These are phyloP conservation scores for Petunia hybrid DNA, from an alignment of 305 asterid genomes.

Conservation along the genomic window DNA sequence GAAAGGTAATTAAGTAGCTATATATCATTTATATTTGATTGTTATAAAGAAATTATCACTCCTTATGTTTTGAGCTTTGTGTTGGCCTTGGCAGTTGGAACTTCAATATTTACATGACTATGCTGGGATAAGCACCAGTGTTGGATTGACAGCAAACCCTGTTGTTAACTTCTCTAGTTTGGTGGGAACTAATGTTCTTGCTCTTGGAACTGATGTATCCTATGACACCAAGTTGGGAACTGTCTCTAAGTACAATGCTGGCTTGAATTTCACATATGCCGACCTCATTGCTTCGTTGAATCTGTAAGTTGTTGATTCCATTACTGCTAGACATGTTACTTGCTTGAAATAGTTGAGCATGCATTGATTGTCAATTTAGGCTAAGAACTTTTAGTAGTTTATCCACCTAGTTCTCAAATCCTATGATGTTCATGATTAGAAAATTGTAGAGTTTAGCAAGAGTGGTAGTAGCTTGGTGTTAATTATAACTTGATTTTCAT, in stretches of 20 bases:
- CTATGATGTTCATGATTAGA: too few relatives aligned
- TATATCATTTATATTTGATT: neutral
- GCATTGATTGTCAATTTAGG: too few relatives aligned
- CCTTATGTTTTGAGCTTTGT: neutral
- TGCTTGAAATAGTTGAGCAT: too few relatives aligned
- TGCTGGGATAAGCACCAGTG: slow-evolving; percentile 51
- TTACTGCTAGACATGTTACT: too few relatives aligned
- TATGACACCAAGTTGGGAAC: slow-evolving; percentile 60
- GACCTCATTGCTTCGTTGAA: slow-evolving; percentile 62
- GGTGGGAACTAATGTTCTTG: slow-evolving; percentile 46
- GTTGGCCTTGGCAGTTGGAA: slow-evolving; percentile 49
- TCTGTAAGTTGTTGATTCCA: slow-evolving; percentile 46
- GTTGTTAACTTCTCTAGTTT: slow-evolving; percentile 54
- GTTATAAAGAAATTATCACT: neutral
- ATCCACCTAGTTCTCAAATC: too few relatives aligned
- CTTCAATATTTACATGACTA: slow-evolving; percentile 56
- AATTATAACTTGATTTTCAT: too few relatives aligned
- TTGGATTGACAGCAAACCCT: slow-evolving; percentile 58
- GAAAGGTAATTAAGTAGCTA: slow-evolving; percentile 29
- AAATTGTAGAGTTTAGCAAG: too few relatives aligned
- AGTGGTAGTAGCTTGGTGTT: too few relatives aligned
- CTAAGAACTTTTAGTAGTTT: too few relatives aligned
- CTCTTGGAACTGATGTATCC: slow-evolving; percentile 56
- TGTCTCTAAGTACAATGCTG: slow-evolving; percentile 54
- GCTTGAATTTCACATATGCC: slow-evolving; percentile 52